These are phyloP conservation scores for Parasitella parasitica DNA, from an alignment of 371 early-diverging fungal species.

Conservation along the genomic window DNA sequence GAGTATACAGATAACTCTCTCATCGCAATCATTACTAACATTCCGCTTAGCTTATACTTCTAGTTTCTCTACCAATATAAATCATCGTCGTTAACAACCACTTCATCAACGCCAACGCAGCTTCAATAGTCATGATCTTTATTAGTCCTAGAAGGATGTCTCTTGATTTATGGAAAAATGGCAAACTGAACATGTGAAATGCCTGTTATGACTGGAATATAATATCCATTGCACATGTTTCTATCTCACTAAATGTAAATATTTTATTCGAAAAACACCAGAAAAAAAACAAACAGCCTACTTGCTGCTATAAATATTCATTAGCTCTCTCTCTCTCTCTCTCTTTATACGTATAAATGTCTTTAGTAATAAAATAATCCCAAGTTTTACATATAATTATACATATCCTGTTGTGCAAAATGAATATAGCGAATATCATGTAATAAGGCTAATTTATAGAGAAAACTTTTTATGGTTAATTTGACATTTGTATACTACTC, in stretches of 20 bases:
- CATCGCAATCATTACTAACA: neutral
- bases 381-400: neutral
- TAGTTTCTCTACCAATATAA: neutral
- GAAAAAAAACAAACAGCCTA: neutral
- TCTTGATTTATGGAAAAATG: neutral
- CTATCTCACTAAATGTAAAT: too few relatives aligned
- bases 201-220: neutral
- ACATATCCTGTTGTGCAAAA: neutral
- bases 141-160: neutral
- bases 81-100: neutral
- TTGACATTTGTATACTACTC: neutral
- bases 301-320: neutral
- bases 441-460: too few relatives aligned
- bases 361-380: neutral
- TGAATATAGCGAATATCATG: too few relatives aligned
- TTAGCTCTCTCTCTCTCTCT: neutral
- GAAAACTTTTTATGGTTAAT: neutral
- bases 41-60: neutral
- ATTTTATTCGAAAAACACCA: too few relatives aligned
- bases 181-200: neutral
- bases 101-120: neutral
- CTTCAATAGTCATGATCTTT: neutral
- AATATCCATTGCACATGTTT: neutral
- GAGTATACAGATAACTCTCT: neutral
- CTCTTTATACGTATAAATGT: neutral